Base-by-base conservation (phyloP, 1,139 yeast genomes). In the Pichia sp. region DNA sequence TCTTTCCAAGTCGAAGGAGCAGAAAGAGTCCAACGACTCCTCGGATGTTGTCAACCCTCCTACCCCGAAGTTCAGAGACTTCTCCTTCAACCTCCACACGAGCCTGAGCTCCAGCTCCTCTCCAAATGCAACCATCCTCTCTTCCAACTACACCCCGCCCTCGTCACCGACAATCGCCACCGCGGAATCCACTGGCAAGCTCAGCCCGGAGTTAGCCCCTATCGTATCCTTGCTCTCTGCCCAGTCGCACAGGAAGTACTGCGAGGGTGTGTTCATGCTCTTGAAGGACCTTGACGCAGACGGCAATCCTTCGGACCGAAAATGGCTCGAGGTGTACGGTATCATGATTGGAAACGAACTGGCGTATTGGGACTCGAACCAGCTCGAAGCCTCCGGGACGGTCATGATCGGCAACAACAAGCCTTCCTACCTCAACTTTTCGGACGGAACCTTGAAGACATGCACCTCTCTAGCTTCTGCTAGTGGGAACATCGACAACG, bases 251-350 rank as follows among this genome's bases (percentile, higher is more conserved):
- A 75, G 95, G 54, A 76, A 89, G 45, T 86, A 86, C 66, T 74
- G 77, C 56, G 95, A 85, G 62, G 93, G 93, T 49, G 79, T 83
- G 3, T 81, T 86, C 62, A 80, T 85, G 85, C 70, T 86, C 16
- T 73, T 85, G 58, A 82, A 83, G 60, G 93, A 86, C 62, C 71
- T 86, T 60, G 82, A 83, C 62, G 80, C 87, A 18, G 96, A 90
- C 61, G 99, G 98, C 10, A 80, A 85, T 56, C 93, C 96, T 0
- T 79, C 83, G 0, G 89, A 85, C 51, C 75, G 97, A 49, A 79
- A 79, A 62, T 93, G 99, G 99, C 77, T 78, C 55, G 97, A 93
- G 67, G 96, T 90, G 18, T 93, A 87, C 67, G 98, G 96, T 45
- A 89, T 88, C 26, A 74, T 93, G 46, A 82, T 89, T 8, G 99